phyloP scores from a whole-genome alignment of 2,329 filamentous ascomycete species.

The Bimuria novae-zelandiae region DNA sequence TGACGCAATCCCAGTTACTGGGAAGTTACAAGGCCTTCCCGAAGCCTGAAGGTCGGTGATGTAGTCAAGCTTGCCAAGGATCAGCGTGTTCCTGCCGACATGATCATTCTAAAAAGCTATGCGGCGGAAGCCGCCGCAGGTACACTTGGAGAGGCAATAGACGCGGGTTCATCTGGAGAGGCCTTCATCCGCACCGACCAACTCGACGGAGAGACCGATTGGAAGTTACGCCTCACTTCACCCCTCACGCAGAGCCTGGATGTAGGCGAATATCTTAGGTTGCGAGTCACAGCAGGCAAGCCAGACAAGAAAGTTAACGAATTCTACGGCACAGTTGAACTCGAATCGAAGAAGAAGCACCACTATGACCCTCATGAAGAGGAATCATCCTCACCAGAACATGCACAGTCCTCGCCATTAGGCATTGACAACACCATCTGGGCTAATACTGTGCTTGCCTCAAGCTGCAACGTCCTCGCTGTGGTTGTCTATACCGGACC shows the following conservation, averaged over 20 bases:
- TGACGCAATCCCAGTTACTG: conserved; percentile 48
- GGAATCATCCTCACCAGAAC: conserved; percentile 15
- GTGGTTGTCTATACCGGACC: conserved; percentile 94
- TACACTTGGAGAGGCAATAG: neutral
- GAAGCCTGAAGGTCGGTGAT: conserved; percentile 90
- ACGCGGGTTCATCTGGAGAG: conserved; percentile 66
- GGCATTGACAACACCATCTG: conserved; percentile 98
- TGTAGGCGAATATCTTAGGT: conserved; percentile 68
- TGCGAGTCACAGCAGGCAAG: conserved; percentile 79
- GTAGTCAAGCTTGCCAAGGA: conserved; percentile 92
- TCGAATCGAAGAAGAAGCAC: conserved; percentile 61
- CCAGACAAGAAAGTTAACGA: conserved; percentile 95
- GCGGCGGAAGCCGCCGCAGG: conserved; percentile 40
- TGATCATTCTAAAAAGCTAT: conserved; percentile 86
- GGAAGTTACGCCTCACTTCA: conserved; percentile 91
- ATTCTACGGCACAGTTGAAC: conserved; percentile 85
- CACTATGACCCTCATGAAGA: conserved; percentile 52
- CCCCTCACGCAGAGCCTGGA: conserved; percentile 80
- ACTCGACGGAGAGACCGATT: conserved; percentile 96
- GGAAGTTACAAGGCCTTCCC: conserved; percentile 79
- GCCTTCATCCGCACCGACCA: conserved; percentile 98
- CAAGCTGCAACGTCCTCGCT: conserved; percentile 84
- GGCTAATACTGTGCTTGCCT: conserved; percentile 97
- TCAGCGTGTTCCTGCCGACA: conserved; percentile 90
- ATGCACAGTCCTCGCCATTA: conserved; percentile 68